phyloP scores from a whole-genome alignment of 2,329 filamentous ascomycete species.

The Epichloe bromicola region DNA sequence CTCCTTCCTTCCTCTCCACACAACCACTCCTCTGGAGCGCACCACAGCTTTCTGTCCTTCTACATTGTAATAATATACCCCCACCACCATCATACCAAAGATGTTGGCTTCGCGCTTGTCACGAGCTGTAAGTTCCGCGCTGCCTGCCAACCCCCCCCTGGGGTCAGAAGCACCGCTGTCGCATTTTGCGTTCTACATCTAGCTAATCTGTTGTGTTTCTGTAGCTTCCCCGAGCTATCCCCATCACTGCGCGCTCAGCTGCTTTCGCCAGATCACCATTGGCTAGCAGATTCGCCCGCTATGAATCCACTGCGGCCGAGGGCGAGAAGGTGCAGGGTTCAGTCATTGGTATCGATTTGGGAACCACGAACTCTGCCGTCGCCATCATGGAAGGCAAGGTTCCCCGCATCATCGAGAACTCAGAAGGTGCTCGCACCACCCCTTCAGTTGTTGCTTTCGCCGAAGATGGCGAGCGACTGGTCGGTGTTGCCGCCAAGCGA shows the following conservation, averaged over 20 bases:
- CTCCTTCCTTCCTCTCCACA: constrained; percentile 13
- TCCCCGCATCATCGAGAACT: constrained; percentile 90
- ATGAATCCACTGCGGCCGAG: constrained; percentile 49
- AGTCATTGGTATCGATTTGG: constrained; percentile 97
- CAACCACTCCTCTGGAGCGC: constrained; percentile 17
- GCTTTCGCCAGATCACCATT: constrained; percentile 56
- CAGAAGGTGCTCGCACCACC: constrained; percentile 56
- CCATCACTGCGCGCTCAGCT: constrained; percentile 54
- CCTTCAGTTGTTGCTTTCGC: constrained; percentile 90
- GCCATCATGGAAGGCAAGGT: constrained; percentile 95
- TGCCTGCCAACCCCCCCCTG: neutral
- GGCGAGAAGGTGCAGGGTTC: constrained; percentile 79
- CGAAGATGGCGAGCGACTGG: constrained; percentile 87
- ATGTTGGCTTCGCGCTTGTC: constrained; percentile 63
- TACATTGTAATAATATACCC: constrained; percentile 19
- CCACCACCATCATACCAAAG: constrained; percentile 27
- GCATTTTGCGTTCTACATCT: neutral
- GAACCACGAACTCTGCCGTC: constrained; percentile 95
- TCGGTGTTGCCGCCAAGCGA: constrained; percentile 94
- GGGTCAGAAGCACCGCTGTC: neutral
- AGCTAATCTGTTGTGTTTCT: constrained; percentile 9
- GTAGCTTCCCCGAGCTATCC: constrained; percentile 66
- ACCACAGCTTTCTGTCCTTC: constrained; percentile 20
- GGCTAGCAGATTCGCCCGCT: constrained; percentile 61
- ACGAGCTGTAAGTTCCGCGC: constrained; percentile 50